Percentiles rank a stretch among this genome's conserved stretches.
Conservation (phyloP, 495 filamentous ascomycete genomes). For the Penicillium steckii region DNA sequence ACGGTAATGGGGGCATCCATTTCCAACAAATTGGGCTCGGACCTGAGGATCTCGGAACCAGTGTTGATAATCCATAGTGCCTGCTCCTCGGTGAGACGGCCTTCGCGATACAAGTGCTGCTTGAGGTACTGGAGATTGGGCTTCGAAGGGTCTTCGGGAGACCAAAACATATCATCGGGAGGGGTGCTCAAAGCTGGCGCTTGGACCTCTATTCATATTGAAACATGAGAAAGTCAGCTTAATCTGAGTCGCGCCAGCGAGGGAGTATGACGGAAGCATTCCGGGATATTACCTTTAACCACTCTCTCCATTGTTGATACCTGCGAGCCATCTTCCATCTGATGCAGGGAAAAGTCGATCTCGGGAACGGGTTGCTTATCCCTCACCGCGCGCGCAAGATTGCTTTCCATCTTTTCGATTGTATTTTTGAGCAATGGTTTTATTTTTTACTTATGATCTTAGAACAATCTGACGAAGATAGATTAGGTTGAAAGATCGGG, state of each 20-base stretch:
- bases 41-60: conserved; percentile 77
- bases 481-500: conserved; percentile 3
- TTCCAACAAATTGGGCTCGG: conserved; percentile 93
- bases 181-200: conserved; percentile 91
- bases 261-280: not conserved
- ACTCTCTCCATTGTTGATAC: conserved; percentile 95
- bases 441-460: too few relatives aligned
- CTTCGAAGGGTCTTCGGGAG: conserved; percentile 79
- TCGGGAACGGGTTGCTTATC: conserved; percentile 94
- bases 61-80: conserved; percentile 90
- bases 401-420: conserved; percentile 39
- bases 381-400: conserved; percentile 69
- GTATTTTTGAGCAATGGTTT: too few relatives aligned
- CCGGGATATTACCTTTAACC: conserved; percentile 75
- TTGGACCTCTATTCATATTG: conserved; percentile 76
- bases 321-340: conserved; percentile 93
- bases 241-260: not conserved
- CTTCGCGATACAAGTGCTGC: conserved; percentile 97
- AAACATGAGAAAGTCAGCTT: conserved; percentile 10
- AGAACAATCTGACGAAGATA: too few relatives aligned
- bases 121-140: conserved; percentile 93
- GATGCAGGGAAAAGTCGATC: conserved; percentile 97
- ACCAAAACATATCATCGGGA: conserved; percentile 75
- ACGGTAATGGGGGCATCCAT: conserved; percentile 99
- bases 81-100: conserved; percentile 93